Base-by-base conservation (phyloP, 345 rosid species). In the Syzygium oleosum region DNA sequence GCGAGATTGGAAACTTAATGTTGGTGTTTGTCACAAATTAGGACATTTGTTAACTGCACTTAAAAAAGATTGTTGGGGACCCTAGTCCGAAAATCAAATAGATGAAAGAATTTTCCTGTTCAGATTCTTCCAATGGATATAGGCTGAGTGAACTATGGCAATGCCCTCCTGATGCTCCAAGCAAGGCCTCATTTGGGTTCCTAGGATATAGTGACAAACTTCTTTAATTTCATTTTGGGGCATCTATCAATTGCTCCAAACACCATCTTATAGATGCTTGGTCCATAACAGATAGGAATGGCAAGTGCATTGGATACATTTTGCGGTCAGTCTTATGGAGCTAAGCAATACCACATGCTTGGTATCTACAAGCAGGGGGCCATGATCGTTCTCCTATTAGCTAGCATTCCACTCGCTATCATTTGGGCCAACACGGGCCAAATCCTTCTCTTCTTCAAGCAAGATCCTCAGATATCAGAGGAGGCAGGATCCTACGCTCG, bases 281-380 rank as follows among this genome's bases (percentile, higher is more conserved):
- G 7, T 41, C 84, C 53, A 17, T 59, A 23, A 86, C 65, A 90
- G 92, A 29, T 3, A 41, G 92, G 92, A 88, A 85, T 91, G 91
- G 91, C 80, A 38, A 73, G 49, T 73, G 80, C 80, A 73, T 19
- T 73, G 14, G 80, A 73, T 16, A 73, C 80, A 38, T 34, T 73
- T 34, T 73, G 80, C 25, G 80, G 80, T 73, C 80, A 73, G 49
- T 73, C 80, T 73, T 38, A 73, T 73, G 80, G 80, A 73, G 80
- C 80, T 73, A 34, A 65, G 78, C 78, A 65, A 31, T 65, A 65
- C 84, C 86, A 86, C 34, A 88, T 91, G 92, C 86, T 91, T 46
- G 91, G 92, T 4, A 46, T 91, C 38, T 87, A 88, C 61, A 27
- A 84, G 88, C 91, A 91, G 59, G 88, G 92, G n/a, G 90, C 90